Base-by-base conservation (phyloP, 192 early-diverging fungal genomes). In the Coemansia sp. region DNA sequence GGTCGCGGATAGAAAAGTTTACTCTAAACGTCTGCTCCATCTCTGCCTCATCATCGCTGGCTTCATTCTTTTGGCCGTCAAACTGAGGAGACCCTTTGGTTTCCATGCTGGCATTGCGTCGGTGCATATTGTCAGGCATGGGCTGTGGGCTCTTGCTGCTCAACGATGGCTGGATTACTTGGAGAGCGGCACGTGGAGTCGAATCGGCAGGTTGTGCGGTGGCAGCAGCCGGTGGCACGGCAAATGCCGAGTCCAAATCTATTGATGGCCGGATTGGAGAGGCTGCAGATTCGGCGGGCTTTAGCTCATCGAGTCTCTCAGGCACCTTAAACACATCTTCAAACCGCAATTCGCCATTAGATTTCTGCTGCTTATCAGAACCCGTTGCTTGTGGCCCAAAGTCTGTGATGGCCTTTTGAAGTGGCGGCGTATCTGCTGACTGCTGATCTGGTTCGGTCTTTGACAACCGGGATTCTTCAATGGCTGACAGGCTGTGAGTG, bases 1-100 rank as follows among this genome's bases (percentile, higher is more conserved):
- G 53, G 7, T 70, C 63, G 37, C 73, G 63, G 53, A 77, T 77
- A 15, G 73, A 77, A 50, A 77, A 77, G 50, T 70, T 77, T 11
- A 77, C 73, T 8, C 60, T 55, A 53, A 77, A 77, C 28, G 63
- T 19, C 38, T 65, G 58, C 6, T 70, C 67, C 0, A 18, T 48
- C n/a, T 65, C 61, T 1, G 36, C 60, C 0, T 48, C 50, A 28
- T 52, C 50, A 23, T 51, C 54, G 15, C 23, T 23, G 46, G 33
- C 54, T 9, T 18, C 23, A 13, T 36, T n/a, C 26, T 62, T 59
- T 16, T 20, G 3, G n/a, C 33, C 58, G 8, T 6, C 42, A 53
- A 12, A 37, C 14, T 48, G 50, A 13, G 52, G 57, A 2, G 44
- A 55, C 16, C 44, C 39, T 11, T 39, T 42, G 9, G 20, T 14